Base-by-base conservation (phyloP, 169 alveolate species). In the Plasmodium falciparum region DNA sequence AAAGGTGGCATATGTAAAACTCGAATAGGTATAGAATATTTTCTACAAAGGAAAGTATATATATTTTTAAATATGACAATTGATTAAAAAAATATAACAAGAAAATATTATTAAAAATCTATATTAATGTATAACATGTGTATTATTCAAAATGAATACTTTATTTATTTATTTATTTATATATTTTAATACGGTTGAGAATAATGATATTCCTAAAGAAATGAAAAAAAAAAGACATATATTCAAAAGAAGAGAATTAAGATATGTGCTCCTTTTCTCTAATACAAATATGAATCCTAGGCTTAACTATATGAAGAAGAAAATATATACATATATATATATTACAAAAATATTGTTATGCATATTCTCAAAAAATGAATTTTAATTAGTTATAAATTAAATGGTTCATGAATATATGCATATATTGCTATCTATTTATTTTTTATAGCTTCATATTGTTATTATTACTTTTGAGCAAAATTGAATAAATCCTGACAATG, bases 141-240 rank as follows among this genome's bases (percentile, higher is more conserved):
- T 12, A 26, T 12, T 43, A 39, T 12, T 20, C 8, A 39, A 11
- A 69, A 0, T 15, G 56, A 54, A n/a, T 17, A 69, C 13, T 12
- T 69, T 33, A 69, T n/a, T 69, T 8, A 33, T 12, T 69, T 33
- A 69, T n/a, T 69, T 8, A 33, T 17, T 12, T 17, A 4, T 17
- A 49, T 52, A 52, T 52, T 52, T 1, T 83, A 45, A 39, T 83
- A 83, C 91, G 26, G 70, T 47, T 3, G 80, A 69, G 39, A 83
- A 39, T 39, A 15, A 13, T 15, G 52, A n/a, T 26, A 59, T 52
- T 29, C 91, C 91, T 22, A 73, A 54, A 45, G 91, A 50, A 59
- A 83, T n/a, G 13, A 83, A 67, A 15, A 83, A n/a, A 29, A 83
- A 72, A 50, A 83, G 91, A 33, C 91, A 83, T n/a, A 73, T 58